Percentiles rank a stretch among this genome's conserved stretches.
These are phyloP conservation scores for Alternaria consortialis DNA, from an alignment of 2,329 filamentous ascomycete species.

Conservation along the genomic window DNA sequence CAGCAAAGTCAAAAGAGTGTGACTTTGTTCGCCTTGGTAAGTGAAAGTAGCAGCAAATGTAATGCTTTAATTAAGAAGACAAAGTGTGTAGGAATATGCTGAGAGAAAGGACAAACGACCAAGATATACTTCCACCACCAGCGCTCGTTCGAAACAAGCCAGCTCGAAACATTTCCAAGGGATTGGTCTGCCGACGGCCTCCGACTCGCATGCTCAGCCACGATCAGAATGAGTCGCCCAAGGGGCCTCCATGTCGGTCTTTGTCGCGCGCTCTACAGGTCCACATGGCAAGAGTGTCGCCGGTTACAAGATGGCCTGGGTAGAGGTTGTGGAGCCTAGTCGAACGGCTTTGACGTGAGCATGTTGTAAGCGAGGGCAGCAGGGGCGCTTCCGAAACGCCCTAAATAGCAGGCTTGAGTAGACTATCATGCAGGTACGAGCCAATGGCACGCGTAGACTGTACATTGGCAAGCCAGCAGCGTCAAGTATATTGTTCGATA, in stretches of 20 bases:
- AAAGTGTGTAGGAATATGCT: constrained; percentile 20
- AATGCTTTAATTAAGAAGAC: constrained; percentile 27
- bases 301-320: constrained; percentile 24
- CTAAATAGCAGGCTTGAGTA: constrained; percentile 30
- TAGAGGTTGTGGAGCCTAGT: constrained; percentile 28
- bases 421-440: constrained; percentile 36
- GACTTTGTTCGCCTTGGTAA: constrained; percentile 42
- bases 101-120: constrained; percentile 24
- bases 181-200: constrained; percentile 24
- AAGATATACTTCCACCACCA: constrained; percentile 37
- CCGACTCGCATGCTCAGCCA: constrained; percentile 39
- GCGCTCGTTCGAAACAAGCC: constrained; percentile 37
- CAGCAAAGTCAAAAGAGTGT: constrained; percentile 27
- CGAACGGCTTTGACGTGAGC: constrained; percentile 21
- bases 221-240: constrained; percentile 16
- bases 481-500: constrained; percentile 25
- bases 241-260: constrained; percentile 29
- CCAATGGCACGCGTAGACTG: constrained; percentile 23
- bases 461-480: constrained; percentile 19
- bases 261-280: constrained; percentile 45
- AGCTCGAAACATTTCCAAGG: constrained; percentile 31
- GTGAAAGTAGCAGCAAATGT: constrained; percentile 24
- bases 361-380: constrained; percentile 24
- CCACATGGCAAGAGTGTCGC: constrained; percentile 27
- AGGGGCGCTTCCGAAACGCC: constrained; percentile 44